Evolutionary conservation across 352 stramenopile genomes (phyloP), one percentile per base, ranked within the genome.

Genomic region (Phytophthora megakarya): DNA sequence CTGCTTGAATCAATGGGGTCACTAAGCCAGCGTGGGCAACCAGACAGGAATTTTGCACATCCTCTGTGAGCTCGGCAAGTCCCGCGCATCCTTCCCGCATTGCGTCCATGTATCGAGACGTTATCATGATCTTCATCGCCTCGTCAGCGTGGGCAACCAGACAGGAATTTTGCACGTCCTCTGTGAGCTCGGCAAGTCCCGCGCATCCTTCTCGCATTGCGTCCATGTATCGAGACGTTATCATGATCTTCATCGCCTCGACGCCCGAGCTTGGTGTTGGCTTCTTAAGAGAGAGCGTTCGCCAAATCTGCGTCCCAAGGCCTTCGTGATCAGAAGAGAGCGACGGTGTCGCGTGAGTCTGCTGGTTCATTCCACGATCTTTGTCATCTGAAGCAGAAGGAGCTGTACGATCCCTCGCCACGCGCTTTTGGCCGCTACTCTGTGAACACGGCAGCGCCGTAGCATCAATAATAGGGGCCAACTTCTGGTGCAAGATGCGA

Each of bases 81-180:
- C 76, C 84, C 4, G 82, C 69, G 61, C 84, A 94, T 25, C 81
- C 86, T 76, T 94, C 86, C 5, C 80, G 79, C 67, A 92, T 87
- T 10, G 76, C 80, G 37, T 94, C 86, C 11, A 81, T 40, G 44
- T 78, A 90, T 43, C 78, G 78, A 25, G 84, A 93, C 9, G 82
- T 90, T 19, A 94, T 60, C 86, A 94, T 94, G 50, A 92, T 90
- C 65, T 91, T 90, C 80, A 94, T 91, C 19, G 83, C 84, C 30
- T 93, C 82, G 9, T 78, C 74, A 13, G 71, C 70, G 10, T 84
- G 61, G 3, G 75, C 83, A 19, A 92, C 86, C 19, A 90, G 65
- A 42, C 67, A 84, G 3, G 77, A 75, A 51, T 86, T 91, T 35
- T 82, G 75, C 39, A 73, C 61, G 56, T 92, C 75, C 22, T 90